Evolutionary conservation across 1,139 yeast genomes (phyloP).

Genomic region (Suhomyces bribrorum): DNA sequence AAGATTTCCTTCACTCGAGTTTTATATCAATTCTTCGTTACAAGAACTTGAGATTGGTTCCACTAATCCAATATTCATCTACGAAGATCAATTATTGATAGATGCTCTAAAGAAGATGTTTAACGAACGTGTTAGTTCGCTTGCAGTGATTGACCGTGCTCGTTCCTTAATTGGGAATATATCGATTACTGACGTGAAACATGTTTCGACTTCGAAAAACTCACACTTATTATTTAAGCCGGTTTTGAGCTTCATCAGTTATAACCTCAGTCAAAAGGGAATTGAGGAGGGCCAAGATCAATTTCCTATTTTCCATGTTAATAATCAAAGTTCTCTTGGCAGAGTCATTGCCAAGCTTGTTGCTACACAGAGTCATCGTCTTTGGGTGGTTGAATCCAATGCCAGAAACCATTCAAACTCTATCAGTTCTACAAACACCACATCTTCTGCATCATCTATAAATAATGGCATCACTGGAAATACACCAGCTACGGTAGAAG

Average conservation of each 20-base stretch:
- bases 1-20: slow-evolving; percentile 77
- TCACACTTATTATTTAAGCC: slow-evolving; percentile 77
- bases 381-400: slow-evolving; percentile 82
- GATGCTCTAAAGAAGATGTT: slow-evolving; percentile 89
- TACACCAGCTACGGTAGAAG: slow-evolving; percentile 18
- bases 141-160: slow-evolving; percentile 89
- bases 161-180: slow-evolving; percentile 83
- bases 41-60: slow-evolving; percentile 72
- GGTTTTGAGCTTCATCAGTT: slow-evolving; percentile 84
- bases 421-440: slow-evolving; percentile 11
- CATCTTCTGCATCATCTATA: slow-evolving; percentile 10
- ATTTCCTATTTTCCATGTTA: slow-evolving; percentile 93
- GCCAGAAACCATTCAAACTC: slow-evolving; percentile 16
- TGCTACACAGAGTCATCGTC: slow-evolving; percentile 89
- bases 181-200: slow-evolving; percentile 88
- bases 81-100: slow-evolving; percentile 81
- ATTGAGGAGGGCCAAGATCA: slow-evolving; percentile 94
- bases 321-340: slow-evolving; percentile 73
- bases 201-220: slow-evolving; percentile 82
- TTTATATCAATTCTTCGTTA: slow-evolving; percentile 64
- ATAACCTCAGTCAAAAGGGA: slow-evolving; percentile 84
- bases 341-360: slow-evolving; percentile 92
- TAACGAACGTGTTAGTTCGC: slow-evolving; percentile 76
- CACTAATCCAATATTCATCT: slow-evolving; percentile 69
- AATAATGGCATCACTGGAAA: slow-evolving; percentile 5